Conservation (phyloP, 225 moss, liverwort and hornwort species). For the Pseudisothecium myosuroides region DNA sequence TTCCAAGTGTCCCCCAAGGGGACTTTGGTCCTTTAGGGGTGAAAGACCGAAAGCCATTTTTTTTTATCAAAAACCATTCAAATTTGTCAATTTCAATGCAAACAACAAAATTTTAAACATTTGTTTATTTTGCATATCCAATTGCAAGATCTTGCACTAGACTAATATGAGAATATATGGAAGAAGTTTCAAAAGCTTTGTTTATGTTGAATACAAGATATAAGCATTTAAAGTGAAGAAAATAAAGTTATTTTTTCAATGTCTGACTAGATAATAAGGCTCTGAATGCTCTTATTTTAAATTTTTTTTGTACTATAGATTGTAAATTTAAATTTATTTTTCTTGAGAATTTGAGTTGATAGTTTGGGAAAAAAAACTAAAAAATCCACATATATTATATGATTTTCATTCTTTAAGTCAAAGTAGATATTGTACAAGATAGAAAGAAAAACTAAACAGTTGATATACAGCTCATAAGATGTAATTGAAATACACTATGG, state of each 20-base stretch:
- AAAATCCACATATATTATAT: no score
- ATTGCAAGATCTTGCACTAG: no score
- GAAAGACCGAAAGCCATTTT: background rate
- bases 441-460: background rate
- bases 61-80: background rate
- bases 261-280: background rate
- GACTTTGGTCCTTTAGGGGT: no score
- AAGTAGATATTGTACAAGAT: background rate
- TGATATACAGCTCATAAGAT: background rate
- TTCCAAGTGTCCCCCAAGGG: no score
- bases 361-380: no score
- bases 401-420: background rate
- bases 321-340: background rate
- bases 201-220: background rate
- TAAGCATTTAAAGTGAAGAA: background rate
- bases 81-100: background rate
- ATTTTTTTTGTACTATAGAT: background rate
- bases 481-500: background rate
- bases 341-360: background rate
- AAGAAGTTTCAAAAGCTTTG: background rate
- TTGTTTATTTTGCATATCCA: no score
- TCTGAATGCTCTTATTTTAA: background rate
- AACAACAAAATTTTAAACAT: no score
- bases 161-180: fast-evolving
- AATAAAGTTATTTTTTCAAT: background rate